phyloP scores from a whole-genome alignment of 2,329 filamentous ascomycete species.

The Teratosphaeriaceae sp. region DNA sequence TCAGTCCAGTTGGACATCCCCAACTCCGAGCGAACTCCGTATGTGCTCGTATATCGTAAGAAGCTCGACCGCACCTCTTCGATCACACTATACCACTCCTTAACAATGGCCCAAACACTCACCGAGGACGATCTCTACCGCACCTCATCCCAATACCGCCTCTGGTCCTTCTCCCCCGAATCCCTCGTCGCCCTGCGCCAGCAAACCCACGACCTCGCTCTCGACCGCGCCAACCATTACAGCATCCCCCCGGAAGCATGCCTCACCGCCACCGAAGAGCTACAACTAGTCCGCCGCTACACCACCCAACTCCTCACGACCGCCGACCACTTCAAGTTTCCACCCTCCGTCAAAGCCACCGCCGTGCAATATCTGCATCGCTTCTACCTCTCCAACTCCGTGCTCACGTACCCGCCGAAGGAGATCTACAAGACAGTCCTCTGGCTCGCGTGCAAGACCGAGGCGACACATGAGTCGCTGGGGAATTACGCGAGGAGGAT shows the following conservation, averaged over 20 bases:
- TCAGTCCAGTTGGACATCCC: too few relatives aligned
- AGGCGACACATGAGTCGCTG: constrained; percentile 69
- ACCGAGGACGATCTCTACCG: constrained; percentile 90
- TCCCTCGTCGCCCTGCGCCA: constrained; percentile 65
- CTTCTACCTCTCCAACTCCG: constrained; percentile 92
- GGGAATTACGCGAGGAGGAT: constrained; percentile 49
- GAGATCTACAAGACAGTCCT: constrained; percentile 84
- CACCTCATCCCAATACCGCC: constrained; percentile 78
- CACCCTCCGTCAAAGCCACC: constrained; percentile 59
- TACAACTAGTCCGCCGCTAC: constrained; percentile 74
- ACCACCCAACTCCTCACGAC: constrained; percentile 45
- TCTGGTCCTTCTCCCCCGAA: constrained; percentile 83
- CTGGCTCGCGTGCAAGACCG: constrained; percentile 90
- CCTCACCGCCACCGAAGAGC: constrained; percentile 71
- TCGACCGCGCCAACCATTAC: constrained; percentile 57
- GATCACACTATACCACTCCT: neutral
- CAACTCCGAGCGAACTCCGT: constrained; percentile 1
- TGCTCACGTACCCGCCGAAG: constrained; percentile 92
- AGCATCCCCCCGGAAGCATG: constrained; percentile 59
- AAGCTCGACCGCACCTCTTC: too few relatives aligned
- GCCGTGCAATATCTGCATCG: constrained; percentile 85
- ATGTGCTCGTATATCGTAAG: too few relatives aligned
- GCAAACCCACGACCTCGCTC: constrained; percentile 73
- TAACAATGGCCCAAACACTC: constrained; percentile 36
- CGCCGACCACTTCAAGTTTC: constrained; percentile 54